These are phyloP conservation scores for Microbotryum saponariae DNA, from an alignment of 1,284 basidiomycete genomes.

Conservation along the genomic window DNA sequence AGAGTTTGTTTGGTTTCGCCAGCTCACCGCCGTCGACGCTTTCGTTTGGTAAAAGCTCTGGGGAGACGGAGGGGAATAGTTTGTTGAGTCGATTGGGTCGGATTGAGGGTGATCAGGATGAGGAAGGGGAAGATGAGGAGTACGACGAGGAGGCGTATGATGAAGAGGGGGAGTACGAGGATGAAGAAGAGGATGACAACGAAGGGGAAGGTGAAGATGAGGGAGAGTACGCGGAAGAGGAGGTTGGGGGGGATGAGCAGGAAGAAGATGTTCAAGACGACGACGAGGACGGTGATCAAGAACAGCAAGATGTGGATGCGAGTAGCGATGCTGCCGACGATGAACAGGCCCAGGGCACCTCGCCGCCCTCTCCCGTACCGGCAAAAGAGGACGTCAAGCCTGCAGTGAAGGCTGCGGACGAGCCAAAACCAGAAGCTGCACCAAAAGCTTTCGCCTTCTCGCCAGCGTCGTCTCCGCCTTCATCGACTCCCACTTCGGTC, in stretches of 20 bases:
- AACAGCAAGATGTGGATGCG: conserved; percentile 1
- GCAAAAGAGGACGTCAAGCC: too few relatives aligned
- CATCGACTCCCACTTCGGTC: conserved; percentile 7
- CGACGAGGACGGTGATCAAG: conserved; percentile 4
- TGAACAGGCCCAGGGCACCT: neutral
- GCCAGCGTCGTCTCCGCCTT: neutral
- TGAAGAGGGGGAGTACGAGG: conserved; percentile 4
- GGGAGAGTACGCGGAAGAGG: conserved; percentile 2
- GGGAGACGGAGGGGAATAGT: conserved; percentile 1
- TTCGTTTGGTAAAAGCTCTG: neutral
- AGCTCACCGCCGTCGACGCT: conserved; percentile 15
- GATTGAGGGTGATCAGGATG: conserved; percentile 1
- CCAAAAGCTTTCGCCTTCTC: conserved; percentile 9
- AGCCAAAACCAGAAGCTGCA: neutral
- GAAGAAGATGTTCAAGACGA: conserved; percentile 12
- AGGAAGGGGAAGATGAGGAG: conserved; percentile 5
- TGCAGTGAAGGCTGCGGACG: too few relatives aligned
- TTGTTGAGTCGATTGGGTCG: conserved; percentile 6
- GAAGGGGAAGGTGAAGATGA: conserved; percentile 1
- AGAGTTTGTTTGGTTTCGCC: conserved; percentile 30
- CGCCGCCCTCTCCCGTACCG: too few relatives aligned
- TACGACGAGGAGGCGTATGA: conserved; percentile 5
- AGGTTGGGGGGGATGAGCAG: conserved; percentile 7
- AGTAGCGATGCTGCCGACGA: neutral
- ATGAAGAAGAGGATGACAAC: neutral